These are phyloP conservation scores for Paradendryphiella salina DNA, from an alignment of 2,329 filamentous ascomycete species.

Conservation along the genomic window DNA sequence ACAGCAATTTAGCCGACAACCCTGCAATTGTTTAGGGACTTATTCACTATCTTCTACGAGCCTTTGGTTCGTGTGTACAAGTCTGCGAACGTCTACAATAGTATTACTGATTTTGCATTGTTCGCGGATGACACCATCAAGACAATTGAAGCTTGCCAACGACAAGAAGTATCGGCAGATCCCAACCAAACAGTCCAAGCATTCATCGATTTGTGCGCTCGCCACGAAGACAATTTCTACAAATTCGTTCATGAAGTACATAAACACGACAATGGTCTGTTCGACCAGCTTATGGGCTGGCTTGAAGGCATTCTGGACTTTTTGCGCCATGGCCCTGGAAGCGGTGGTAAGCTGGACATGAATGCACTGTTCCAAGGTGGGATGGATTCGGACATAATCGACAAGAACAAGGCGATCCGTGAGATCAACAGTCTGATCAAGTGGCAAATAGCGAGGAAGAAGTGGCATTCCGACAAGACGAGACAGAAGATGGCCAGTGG, in stretches of 20 bases:
- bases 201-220: conserved; percentile 93
- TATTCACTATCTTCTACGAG: conserved; percentile 99
- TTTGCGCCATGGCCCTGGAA: conserved; percentile 75
- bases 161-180: conserved; percentile 85
- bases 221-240: conserved; percentile 97
- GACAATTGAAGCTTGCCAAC: conserved; percentile 69
- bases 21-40: conserved; percentile 88
- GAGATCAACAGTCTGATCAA: conserved; percentile 86
- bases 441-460: conserved; percentile 95
- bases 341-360: conserved; percentile 86
- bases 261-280: conserved; percentile 92
- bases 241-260: conserved; percentile 99
- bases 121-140: conserved; percentile 93
- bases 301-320: conserved; percentile 95
- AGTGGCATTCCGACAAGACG: conserved; percentile 98
- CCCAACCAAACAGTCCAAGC: conserved; percentile 98
- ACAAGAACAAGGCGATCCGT: conserved; percentile 70
- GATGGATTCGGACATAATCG: conserved; percentile 66
- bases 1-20: conserved; percentile 68
- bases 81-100: conserved; percentile 96
- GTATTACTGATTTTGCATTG: conserved; percentile 90
- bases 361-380: conserved; percentile 89
- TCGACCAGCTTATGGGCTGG: conserved; percentile 96
- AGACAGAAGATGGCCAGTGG: conserved; percentile 96
- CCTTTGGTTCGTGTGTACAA: conserved; percentile 97